Conservation (phyloP, 2,329 filamentous ascomycete species). For the Basipetospora chlamydospora region DNA sequence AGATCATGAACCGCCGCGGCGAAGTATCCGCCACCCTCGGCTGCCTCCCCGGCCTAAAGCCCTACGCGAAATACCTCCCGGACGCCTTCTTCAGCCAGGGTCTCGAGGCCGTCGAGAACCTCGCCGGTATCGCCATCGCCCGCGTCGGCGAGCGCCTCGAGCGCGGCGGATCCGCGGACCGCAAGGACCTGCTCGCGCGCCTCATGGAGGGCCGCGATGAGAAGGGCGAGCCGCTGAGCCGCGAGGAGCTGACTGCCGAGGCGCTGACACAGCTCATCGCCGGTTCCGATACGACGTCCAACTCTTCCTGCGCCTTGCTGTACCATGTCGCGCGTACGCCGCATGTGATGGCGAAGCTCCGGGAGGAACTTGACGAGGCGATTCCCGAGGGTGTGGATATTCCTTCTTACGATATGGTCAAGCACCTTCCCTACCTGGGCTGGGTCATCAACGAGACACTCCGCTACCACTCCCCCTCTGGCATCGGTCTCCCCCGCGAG, state of each 20-base stretch:
- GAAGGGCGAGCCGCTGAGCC: slow-evolving; percentile 58
- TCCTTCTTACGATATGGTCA: slow-evolving; percentile 57
- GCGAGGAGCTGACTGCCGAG: slow-evolving; percentile 74
- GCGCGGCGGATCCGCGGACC: slow-evolving; percentile 47
- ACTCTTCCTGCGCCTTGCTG: slow-evolving; percentile 69
- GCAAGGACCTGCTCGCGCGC: slow-evolving; percentile 67
- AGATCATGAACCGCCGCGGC: slow-evolving; percentile 77
- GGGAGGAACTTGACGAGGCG: slow-evolving; percentile 58
- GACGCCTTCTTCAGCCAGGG: slow-evolving; percentile 71
- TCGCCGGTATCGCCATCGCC: slow-evolving; percentile 79
- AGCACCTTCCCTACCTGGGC: slow-evolving; percentile 61
- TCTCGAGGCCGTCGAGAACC: slow-evolving; percentile 57
- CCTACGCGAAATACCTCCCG: slow-evolving; percentile 66
- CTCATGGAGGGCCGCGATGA: slow-evolving; percentile 80
- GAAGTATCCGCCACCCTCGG: slow-evolving; percentile 75
- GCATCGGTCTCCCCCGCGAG: slow-evolving; percentile 67
- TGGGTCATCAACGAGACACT: slow-evolving; percentile 71
- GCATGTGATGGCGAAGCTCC: slow-evolving; percentile 56
- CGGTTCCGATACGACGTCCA: slow-evolving; percentile 62
- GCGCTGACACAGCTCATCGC: slow-evolving; percentile 80
- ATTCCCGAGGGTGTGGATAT: slow-evolving; percentile 48
- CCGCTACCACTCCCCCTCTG: slow-evolving; percentile 74
- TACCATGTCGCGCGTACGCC: slow-evolving; percentile 61
- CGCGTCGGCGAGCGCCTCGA: slow-evolving; percentile 62
- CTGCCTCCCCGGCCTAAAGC: slow-evolving; percentile 57